Percentiles rank a stretch among this genome's conserved stretches.
Conservation (phyloP, 2,329 filamentous ascomycete species). For the Colletotrichum higginsianum region DNA sequence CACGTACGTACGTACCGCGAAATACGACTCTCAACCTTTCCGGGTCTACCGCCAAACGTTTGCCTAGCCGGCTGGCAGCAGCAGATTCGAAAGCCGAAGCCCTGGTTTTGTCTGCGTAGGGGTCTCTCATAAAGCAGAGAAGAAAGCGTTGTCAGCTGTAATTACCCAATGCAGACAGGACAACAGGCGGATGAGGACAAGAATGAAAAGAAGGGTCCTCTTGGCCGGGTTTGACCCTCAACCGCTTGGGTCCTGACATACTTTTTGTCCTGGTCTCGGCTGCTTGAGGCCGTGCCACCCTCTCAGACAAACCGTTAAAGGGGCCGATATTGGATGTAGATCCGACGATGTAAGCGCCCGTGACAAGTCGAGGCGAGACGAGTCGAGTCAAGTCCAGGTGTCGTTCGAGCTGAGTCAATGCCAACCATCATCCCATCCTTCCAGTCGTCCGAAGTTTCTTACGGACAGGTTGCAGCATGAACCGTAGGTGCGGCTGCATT, state of each 20-base stretch:
- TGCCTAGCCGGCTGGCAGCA: constrained; percentile 20
- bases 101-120: constrained; percentile 11
- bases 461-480: constrained; percentile 7
- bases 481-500: constrained; percentile 26
- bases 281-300: not conserved
- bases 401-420: constrained; percentile 18
- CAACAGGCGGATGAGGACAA: constrained; percentile 18
- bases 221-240: constrained; percentile 18
- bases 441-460: constrained; percentile 29
- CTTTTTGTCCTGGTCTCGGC: constrained; percentile 8
- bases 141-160: constrained; percentile 21
- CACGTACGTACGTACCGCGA: not conserved
- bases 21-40: not conserved
- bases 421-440: constrained; percentile 18
- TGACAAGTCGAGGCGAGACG: not conserved
- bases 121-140: constrained; percentile 22
- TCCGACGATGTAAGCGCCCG: not conserved
- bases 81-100: constrained; percentile 11
- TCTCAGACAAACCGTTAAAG: constrained; percentile 20
- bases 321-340: constrained; percentile 17
- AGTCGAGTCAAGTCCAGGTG: constrained; percentile 9
- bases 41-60: constrained; percentile 21
- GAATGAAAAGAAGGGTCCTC: constrained; percentile 34
- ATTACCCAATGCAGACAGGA: constrained; percentile 27
- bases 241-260: not conserved